phyloP scores from a whole-genome alignment of 352 stramenopile genomes.

The Blastocystis sp. region DNA sequence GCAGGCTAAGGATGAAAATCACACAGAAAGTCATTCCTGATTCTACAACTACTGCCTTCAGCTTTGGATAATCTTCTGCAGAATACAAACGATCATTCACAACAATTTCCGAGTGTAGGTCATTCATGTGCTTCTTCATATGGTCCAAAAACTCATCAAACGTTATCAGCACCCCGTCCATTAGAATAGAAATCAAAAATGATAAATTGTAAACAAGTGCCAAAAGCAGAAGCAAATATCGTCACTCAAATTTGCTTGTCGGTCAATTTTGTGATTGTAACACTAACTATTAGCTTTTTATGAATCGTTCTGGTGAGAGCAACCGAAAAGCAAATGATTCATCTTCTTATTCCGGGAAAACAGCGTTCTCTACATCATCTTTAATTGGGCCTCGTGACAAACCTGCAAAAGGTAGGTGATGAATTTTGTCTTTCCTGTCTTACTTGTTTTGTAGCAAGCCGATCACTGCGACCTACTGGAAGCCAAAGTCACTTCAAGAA shows the following conservation, averaged over 20 bases:
- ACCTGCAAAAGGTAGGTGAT: neutral
- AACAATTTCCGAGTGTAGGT: neutral
- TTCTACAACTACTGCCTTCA: slow-evolving; percentile 32
- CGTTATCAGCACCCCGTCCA: neutral
- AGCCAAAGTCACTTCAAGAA: neutral
- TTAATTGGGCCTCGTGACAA: neutral
- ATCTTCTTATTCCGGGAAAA: neutral
- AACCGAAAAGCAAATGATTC: neutral
- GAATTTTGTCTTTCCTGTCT: neutral
- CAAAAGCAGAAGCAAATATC: too few species aligned
- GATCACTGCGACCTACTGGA: too few species aligned
- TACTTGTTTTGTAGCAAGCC: neutral
- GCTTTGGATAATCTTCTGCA: slow-evolving; percentile 8
- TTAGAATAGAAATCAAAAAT: neutral
- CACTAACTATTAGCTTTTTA: neutral
- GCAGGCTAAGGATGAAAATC: neutral
- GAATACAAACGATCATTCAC: slow-evolving; percentile 2
- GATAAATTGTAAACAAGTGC: neutral
- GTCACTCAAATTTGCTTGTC: too few species aligned
- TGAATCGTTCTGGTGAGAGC: slow-evolving; percentile 28
- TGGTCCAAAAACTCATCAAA: slow-evolving; percentile 53
- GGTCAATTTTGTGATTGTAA: neutral
- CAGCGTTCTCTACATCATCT: slow-evolving; percentile 4
- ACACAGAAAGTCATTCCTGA: neutral
- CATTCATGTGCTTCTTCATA: slow-evolving; percentile 18